Evolutionary conservation across 192 early-diverging fungal genomes (phyloP).

Genomic region (Entrophospora sp.): DNA sequence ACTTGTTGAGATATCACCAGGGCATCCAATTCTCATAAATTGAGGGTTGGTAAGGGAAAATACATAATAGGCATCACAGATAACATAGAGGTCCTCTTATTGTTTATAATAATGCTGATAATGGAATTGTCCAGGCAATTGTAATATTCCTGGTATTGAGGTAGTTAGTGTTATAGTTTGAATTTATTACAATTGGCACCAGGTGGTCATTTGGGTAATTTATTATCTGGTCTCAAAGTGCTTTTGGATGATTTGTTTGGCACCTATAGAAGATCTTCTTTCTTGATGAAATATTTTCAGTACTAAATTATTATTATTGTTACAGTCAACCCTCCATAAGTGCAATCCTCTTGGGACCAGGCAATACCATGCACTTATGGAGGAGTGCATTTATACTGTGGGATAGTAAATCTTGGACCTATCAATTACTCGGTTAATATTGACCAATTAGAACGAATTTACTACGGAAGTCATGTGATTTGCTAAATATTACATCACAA

Average conservation of each 20-base stretch:
- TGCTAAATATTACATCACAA: no score
- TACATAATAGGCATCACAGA: slow-evolving; percentile 92
- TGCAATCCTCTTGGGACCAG: no score
- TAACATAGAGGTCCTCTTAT: slow-evolving; percentile 95
- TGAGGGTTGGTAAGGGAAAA: slow-evolving; percentile 94
- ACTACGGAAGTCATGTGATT: no score
- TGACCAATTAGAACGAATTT: no score
- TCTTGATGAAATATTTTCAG: slow-evolving; percentile 78
- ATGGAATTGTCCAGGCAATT: slow-evolving; percentile 91
- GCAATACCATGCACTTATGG: no score
- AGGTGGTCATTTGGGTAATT: slow-evolving; percentile 97
- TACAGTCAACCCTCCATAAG: no score
- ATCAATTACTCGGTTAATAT: no score
- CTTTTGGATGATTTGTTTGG: slow-evolving; percentile 91
- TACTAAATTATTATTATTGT: no score
- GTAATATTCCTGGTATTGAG: slow-evolving; percentile 98
- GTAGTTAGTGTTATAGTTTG: slow-evolving; percentile 79
- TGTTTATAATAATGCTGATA: slow-evolving; percentile 88
- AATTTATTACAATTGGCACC: slow-evolving; percentile 98
- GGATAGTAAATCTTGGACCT: no score
- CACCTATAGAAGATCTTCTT: slow-evolving; percentile 63
- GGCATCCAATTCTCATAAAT: slow-evolving; percentile 89
- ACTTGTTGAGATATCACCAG: slow-evolving; percentile 93
- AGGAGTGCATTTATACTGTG: no score
- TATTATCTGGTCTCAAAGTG: slow-evolving; percentile 86